Evolutionary conservation across 2,329 filamentous ascomycete species (phyloP).

Genomic region (Sarocladiaceae sp.): DNA sequence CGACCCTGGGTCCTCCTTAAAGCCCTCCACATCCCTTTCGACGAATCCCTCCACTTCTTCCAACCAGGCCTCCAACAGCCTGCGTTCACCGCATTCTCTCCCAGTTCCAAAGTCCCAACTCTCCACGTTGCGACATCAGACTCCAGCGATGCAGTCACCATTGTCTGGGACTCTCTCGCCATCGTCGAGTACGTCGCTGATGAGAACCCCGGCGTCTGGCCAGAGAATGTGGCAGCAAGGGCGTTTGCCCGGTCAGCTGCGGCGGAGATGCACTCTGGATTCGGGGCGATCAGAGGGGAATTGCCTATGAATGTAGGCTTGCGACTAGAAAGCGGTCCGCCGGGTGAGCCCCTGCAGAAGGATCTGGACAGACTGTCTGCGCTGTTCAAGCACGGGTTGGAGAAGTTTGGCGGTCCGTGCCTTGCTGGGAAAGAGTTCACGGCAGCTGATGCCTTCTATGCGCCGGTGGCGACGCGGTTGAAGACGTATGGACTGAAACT

Average conservation of each 20-base stretch:
- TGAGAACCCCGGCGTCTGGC: slow-evolving; percentile 35
- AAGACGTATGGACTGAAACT: slow-evolving; percentile 31
- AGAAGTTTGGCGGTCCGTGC: slow-evolving; percentile 34
- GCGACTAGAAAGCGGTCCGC: slow-evolving; percentile 25
- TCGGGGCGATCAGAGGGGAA: slow-evolving; percentile 32
- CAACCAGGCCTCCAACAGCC: slow-evolving; percentile 23
- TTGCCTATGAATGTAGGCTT: slow-evolving; percentile 36
- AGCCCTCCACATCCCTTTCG: slow-evolving; percentile 35
- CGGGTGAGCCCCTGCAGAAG: slow-evolving; percentile 22
- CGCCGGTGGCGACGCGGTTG: slow-evolving; percentile 32
- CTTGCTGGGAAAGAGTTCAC: slow-evolving; percentile 31
- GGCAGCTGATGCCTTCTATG: slow-evolving; percentile 34
- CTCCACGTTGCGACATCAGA: slow-evolving; percentile 25
- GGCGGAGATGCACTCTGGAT: slow-evolving; percentile 42
- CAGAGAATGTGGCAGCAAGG: slow-evolving; percentile 28
- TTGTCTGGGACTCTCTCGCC: slow-evolving; percentile 41
- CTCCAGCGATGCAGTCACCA: slow-evolving; percentile 17
- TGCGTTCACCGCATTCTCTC: slow-evolving; percentile 32
- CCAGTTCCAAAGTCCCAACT: slow-evolving; percentile 34
- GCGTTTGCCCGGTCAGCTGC: slow-evolving; percentile 37
- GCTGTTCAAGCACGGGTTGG: slow-evolving; percentile 32
- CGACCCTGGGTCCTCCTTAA: slow-evolving; percentile 39
- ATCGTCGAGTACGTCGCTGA: slow-evolving; percentile 43
- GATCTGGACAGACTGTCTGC: slow-evolving; percentile 29
- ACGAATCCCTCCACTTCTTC: slow-evolving; percentile 30